Base-by-base conservation (phyloP, 2,329 filamentous ascomycete genomes). In the Stagonosporopsis tanaceti region DNA sequence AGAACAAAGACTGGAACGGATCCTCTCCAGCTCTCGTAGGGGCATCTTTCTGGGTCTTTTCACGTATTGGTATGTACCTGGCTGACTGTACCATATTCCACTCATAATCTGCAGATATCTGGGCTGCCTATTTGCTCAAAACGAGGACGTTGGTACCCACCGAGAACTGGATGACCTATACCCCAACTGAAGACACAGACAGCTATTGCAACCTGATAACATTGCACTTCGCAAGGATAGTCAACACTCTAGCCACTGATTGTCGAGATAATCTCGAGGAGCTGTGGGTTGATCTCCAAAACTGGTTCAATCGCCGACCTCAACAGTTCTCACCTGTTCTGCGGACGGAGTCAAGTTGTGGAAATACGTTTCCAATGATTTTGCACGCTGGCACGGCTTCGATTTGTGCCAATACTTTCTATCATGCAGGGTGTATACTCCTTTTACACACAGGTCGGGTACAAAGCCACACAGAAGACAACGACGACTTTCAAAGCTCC, bases 1-100 rank as follows among this genome's bases (percentile, higher is more conserved):
- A 2, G 47, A 30, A n/a, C 9, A 41, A 50, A 25, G 25, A 20
- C 8, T 50, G 47, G 47, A 50, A 42, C 24, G 47, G 47, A n/a
- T 40, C 25, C 14, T 22, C 24, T 42, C 37, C n/a, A 50, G 47
- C 11, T 7, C 35, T 50, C 14, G 27, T 50, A 11, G 38, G 37
- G 3, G 47, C 37, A 3, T 32, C 22, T 20, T 42, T 50, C 22
- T 50, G 47, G 47, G 47, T 24, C 14, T 50, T 50, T 24, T 37
- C 47, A n/a, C 37, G 38, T 6, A 50, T 42, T 11, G 47, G 47
- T 50, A 45, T 6, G 8, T 24, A n/a, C n/a, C 9, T 30, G 9
- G 15, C 12, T 9, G 11, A n/a, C 14, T 25, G 11, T 20, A 2
- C 9, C 22, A 6, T 12, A n/a, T 24, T 22, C 4, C 14, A 24